Base-by-base conservation (phyloP, 2,329 filamentous ascomycete genomes). In the Sclerotinia sclerotiorum region DNA sequence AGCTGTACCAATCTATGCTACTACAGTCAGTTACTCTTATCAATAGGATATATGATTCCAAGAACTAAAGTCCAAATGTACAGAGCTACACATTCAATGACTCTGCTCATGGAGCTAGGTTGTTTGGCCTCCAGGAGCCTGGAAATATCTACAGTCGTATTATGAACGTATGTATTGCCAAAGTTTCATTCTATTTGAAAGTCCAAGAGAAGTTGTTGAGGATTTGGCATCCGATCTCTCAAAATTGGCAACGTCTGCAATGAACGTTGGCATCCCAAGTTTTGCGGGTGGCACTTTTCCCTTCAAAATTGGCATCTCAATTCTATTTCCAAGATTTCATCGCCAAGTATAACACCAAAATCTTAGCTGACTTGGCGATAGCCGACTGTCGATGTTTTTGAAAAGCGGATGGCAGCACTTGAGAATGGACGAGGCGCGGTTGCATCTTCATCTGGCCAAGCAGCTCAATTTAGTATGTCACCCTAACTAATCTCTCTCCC, bases 71-170 rank as follows among this genome's bases (percentile, higher is more conserved):
- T 72, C 66, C 54, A 62, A 44, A 11, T 46, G 61, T 65, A 24
- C 73, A 93, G 90, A 97, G 93, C 76, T 99, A 84, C 81, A 88
- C 88, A 65, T 99, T 99, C 87, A 90, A 98, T 87, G 92, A 98
- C 83, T 97, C 93, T 64, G 94, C 93, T 62, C 95, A 98, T 77
- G 95, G 93, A 71, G 95, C 95, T 68, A 89, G 93, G 79, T 89
- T 99, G 54, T 99, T 99, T 78, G 92, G 93, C 78, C 91, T 99
- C 80, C 96, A 98, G 83, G 93, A 98, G 82, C 91, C 92, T 76
- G 95, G 76, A 32, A 98, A 98, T 82, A 97, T 98, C 80, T 99
- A 99, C 85, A 95, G 90, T 79, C 92, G 95, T 72, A 93, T 99
- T 76, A 93, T 92, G 90, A 97, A 98, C 81, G 91, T 93, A 69